Percentiles rank a stretch among this genome's conserved stretches.
phyloP scores from a whole-genome alignment of 805 yeast genomes.

The Saitoella complicata region DNA sequence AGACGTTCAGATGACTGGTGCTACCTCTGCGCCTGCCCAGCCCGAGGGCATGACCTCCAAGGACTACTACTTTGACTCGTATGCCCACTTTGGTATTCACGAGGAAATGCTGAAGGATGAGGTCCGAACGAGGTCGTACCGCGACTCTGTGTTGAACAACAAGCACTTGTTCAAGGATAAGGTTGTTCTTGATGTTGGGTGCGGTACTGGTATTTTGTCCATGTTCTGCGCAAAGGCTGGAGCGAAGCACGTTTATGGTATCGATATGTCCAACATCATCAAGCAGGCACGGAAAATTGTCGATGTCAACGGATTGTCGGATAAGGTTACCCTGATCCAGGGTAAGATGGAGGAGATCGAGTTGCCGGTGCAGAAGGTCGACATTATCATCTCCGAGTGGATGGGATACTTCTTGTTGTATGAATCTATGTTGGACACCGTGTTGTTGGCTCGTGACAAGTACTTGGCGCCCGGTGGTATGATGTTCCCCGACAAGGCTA shows the following conservation, averaged over 20 bases:
- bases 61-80: constrained; percentile 88
- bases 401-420: constrained; percentile 95
- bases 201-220: constrained; percentile 95
- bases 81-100: constrained; percentile 94
- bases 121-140: constrained; percentile 77
- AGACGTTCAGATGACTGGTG: too few species aligned
- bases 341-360: constrained; percentile 88
- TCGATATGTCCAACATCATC: constrained; percentile 92
- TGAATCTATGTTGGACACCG: constrained; percentile 97
- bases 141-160: constrained; percentile 84
- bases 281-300: constrained; percentile 89
- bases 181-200: constrained; percentile 91
- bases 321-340: constrained; percentile 71
- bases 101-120: constrained; percentile 97
- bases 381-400: constrained; percentile 94
- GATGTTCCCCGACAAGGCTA: constrained; percentile 60
- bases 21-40: too few species aligned
- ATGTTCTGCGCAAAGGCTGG: constrained; percentile 99
- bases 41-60: constrained; percentile 16
- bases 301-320: constrained; percentile 64
- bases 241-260: constrained; percentile 87
- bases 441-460: constrained; percentile 80
- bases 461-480: constrained; percentile 68
- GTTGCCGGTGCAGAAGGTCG: constrained; percentile 76
- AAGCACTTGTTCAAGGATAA: constrained; percentile 80